phyloP scores from a whole-genome alignment of 768 basidiomycete species.

The Galerina sulciceps region DNA sequence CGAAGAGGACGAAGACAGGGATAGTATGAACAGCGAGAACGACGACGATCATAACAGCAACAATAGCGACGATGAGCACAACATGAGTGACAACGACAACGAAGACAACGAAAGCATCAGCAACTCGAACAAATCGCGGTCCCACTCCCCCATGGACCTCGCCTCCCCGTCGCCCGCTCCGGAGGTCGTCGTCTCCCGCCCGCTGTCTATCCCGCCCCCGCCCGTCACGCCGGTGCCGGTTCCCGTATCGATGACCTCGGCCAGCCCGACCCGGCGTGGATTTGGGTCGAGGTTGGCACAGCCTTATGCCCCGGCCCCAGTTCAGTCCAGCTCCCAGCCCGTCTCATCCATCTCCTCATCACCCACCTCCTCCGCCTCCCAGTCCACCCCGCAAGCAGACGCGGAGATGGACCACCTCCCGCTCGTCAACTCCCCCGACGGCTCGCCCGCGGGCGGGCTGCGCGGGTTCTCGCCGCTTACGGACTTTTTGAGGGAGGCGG shows the following conservation, averaged over 20 bases:
- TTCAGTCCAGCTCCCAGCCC: neutral
- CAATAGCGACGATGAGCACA: too few relatives aligned
- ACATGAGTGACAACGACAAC: conserved; percentile 2
- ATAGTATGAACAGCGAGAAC: too few relatives aligned
- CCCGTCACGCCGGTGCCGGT: neutral
- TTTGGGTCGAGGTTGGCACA: too few relatives aligned
- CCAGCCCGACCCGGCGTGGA: neutral
- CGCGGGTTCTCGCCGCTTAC: neutral
- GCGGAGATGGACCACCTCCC: neutral
- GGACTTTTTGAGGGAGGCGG: neutral
- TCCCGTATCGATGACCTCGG: neutral
- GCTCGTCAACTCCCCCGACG: conserved; percentile 4
- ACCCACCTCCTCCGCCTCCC: neutral
- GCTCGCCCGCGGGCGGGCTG: neutral
- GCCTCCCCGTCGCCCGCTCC: conserved; percentile 36
- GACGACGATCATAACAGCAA: too few relatives aligned
- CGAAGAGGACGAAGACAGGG: too few relatives aligned
- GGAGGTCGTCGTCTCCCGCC: conserved; percentile 13
- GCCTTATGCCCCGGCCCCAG: too few relatives aligned
- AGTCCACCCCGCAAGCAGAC: neutral
- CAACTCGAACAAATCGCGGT: conserved; percentile 38
- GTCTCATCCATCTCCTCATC: neutral
- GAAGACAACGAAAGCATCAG: too few relatives aligned
- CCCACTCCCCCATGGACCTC: conserved; percentile 54
- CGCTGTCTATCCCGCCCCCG: conserved; percentile 13